These are phyloP conservation scores for Scenedesmus sp. DNA, from an alignment of 163 green algal species.

Conservation along the genomic window DNA sequence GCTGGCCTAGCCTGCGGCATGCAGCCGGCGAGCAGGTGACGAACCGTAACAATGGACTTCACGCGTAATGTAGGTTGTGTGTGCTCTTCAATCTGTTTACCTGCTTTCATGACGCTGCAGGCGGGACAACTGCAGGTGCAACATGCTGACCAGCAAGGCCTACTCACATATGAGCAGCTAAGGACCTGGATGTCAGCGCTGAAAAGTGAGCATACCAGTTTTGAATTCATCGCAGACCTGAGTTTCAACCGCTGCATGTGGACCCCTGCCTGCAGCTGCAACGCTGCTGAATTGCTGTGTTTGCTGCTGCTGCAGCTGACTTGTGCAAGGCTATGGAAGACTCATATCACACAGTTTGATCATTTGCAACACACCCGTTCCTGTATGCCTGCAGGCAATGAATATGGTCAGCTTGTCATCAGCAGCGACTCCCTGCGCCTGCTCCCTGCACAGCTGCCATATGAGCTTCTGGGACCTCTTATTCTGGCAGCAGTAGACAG, in stretches of 20 bases:
- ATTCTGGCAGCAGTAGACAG: slow-evolving; percentile 27
- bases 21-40: not conserved
- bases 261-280: not conserved
- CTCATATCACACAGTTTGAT: not conserved
- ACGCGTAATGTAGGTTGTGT: not conserved
- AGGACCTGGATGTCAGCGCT: slow-evolving; percentile 9
- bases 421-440: slow-evolving; percentile 28
- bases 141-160: not conserved
- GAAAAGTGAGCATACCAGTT: not conserved
- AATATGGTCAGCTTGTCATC: slow-evolving; percentile 6
- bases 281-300: not conserved
- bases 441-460: slow-evolving; percentile 32
- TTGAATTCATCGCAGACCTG: no score
- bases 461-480: slow-evolving; percentile 22
- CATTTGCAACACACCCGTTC: not conserved
- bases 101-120: not conserved
- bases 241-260: not conserved
- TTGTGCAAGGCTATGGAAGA: not conserved
- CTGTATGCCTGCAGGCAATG: not conserved
- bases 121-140: not conserved
- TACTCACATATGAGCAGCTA: slow-evolving; percentile 19
- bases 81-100: not conserved
- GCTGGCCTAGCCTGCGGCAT: slow-evolving; percentile 27
- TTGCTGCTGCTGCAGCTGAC: not conserved
- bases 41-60: not conserved